Percentiles rank a stretch among this genome's conserved stretches.
These are phyloP conservation scores for Aspergillus pseudoviridinutans DNA, from an alignment of 2,329 filamentous ascomycete genomes.

Conservation along the genomic window DNA sequence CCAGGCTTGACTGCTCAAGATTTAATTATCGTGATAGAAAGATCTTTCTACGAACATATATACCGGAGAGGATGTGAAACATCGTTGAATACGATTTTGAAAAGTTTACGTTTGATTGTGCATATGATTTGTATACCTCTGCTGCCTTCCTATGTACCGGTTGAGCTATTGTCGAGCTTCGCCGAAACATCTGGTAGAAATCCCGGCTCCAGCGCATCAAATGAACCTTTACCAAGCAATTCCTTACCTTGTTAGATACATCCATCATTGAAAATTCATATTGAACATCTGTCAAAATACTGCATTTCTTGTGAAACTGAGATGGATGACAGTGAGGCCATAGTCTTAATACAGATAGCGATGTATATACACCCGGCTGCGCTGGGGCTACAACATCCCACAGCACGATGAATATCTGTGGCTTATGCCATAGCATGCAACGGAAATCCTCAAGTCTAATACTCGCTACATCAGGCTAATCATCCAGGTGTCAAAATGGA, in stretches of 20 bases:
- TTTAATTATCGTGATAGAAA: conserved; percentile 13
- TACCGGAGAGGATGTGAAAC: conserved; percentile 11
- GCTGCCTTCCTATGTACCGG: no score
- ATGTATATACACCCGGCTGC: background rate
- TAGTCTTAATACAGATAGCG: background rate
- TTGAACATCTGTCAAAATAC: background rate
- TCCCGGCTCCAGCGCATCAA: no score
- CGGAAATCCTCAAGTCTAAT: no score
- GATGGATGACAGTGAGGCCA: background rate
- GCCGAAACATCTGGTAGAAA: no score
- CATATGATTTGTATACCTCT: no score
- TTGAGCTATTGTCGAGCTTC: no score
- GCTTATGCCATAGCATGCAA: no score
- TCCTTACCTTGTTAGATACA: background rate
- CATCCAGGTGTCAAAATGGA: no score
- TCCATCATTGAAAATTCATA: background rate
- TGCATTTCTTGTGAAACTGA: background rate
- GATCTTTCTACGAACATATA: conserved; percentile 17
- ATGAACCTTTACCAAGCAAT: no score
- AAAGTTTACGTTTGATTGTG: background rate
- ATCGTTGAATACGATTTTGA: conserved; percentile 12
- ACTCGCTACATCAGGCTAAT: no score
- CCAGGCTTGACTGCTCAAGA: conserved; percentile 6
- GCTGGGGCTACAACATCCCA: no score
- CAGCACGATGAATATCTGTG: no score